phyloP scores from a whole-genome alignment of 2,329 filamentous ascomycete genomes.

The Bipolaris zeicola region DNA sequence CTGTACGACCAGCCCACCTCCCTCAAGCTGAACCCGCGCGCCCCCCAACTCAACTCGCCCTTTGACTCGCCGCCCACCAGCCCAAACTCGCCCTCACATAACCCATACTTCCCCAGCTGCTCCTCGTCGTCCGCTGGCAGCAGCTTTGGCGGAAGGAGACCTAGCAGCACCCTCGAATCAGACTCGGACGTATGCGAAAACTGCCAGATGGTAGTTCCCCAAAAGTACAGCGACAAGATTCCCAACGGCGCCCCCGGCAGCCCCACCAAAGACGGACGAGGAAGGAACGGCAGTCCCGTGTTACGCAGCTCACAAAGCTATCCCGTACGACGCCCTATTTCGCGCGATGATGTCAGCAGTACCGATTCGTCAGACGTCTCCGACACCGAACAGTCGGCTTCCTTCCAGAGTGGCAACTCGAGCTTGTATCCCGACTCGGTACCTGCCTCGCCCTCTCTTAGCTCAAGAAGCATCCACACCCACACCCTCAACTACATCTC shows the following conservation, averaged over 20 bases:
- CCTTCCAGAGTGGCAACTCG: slow-evolving; percentile 41
- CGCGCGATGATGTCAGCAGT: slow-evolving; percentile 39
- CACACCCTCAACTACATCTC: slow-evolving; percentile 64
- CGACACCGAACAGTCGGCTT: slow-evolving; percentile 48
- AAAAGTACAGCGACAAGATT: slow-evolving; percentile 59
- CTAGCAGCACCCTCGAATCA: slow-evolving; percentile 48
- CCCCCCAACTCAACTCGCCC: slow-evolving; percentile 44
- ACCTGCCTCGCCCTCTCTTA: slow-evolving; percentile 52
- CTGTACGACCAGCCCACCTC: slow-evolving; percentile 43
- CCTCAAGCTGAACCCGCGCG: slow-evolving; percentile 41
- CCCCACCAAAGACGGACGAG: slow-evolving; percentile 55
- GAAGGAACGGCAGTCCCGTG: slow-evolving; percentile 59
- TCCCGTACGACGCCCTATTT: slow-evolving; percentile 53
- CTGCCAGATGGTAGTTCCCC: slow-evolving; percentile 61
- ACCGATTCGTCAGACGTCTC: slow-evolving; percentile 46
- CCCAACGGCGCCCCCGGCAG: slow-evolving; percentile 60
- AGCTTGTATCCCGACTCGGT: slow-evolving; percentile 41
- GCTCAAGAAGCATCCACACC: slow-evolving; percentile 52
- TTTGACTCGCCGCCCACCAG: slow-evolving; percentile 51
- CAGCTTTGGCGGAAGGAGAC: slow-evolving; percentile 39
- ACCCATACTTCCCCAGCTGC: slow-evolving; percentile 58
- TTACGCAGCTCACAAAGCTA: slow-evolving; percentile 61
- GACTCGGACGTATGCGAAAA: slow-evolving; percentile 63
- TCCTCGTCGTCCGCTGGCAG: slow-evolving; percentile 37
- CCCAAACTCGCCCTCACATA: slow-evolving; percentile 48